phyloP scores from a whole-genome alignment of 1,284 basidiomycete genomes.

The Schizopora paradoxa region DNA sequence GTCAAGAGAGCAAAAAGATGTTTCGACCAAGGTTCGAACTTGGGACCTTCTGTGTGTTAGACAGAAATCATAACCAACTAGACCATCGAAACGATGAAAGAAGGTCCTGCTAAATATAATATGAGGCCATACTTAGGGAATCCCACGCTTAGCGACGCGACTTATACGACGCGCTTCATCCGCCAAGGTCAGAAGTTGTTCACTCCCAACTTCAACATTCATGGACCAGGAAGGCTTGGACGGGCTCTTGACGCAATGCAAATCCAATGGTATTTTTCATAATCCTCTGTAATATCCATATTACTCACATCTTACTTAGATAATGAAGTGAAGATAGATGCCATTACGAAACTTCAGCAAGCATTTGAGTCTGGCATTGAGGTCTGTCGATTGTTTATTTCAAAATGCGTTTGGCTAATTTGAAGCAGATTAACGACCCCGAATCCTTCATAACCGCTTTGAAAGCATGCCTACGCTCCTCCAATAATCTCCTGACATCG shows the following conservation, averaged over 20 bases:
- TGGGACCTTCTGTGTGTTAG: background rate
- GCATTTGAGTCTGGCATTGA: slow-evolving; percentile 65
- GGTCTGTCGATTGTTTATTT: slow-evolving; percentile 35
- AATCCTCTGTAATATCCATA: slow-evolving; percentile 15
- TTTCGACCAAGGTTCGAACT: too few relatives aligned
- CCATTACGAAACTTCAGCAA: slow-evolving; percentile 66
- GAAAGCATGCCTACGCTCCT: slow-evolving; percentile 69
- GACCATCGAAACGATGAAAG: too few relatives aligned
- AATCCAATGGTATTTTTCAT: slow-evolving; percentile 50
- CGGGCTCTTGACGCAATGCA: slow-evolving; percentile 62
- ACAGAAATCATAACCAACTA: background rate
- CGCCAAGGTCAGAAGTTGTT: background rate
- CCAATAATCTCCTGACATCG: slow-evolving; percentile 78
- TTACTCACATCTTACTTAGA: slow-evolving; percentile 37
- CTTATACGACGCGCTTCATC: background rate
- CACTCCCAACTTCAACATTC: background rate
- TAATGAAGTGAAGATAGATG: slow-evolving; percentile 74
- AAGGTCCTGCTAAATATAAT: too few relatives aligned
- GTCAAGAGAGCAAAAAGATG: too few relatives aligned
- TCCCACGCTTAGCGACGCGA: too few relatives aligned
- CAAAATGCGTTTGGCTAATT: slow-evolving; percentile 16
- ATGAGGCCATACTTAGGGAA: too few relatives aligned
- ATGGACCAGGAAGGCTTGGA: slow-evolving; percentile 49
- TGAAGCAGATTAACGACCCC: slow-evolving; percentile 55
- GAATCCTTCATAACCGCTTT: slow-evolving; percentile 64